A percentile compares a stretch with the other conserved stretches of the same genome.
Conservation (phyloP, 1,139 yeast genomes). For the Lodderomyces theae region DNA sequence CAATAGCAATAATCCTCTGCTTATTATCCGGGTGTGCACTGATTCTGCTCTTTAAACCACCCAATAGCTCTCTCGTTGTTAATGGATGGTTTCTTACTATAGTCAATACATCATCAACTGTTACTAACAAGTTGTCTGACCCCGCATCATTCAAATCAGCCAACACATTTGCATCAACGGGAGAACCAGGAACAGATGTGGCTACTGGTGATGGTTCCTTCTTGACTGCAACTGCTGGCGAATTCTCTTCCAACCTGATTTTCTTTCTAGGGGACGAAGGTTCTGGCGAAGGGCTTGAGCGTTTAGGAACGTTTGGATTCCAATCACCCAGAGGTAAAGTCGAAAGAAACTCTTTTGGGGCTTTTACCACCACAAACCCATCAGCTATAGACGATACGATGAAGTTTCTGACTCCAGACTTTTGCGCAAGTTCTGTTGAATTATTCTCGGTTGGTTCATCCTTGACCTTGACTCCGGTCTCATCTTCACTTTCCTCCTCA, state of each 20-base stretch:
- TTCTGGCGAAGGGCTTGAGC: constrained; percentile 30
- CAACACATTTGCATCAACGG: constrained; percentile 2
- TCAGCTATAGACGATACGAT: constrained; percentile 45
- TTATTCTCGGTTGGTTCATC: constrained; percentile 37
- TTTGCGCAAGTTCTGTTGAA: neutral
- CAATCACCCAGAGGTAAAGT: constrained; percentile 80
- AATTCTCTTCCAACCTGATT: constrained; percentile 25
- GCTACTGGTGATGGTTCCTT: constrained; percentile 18
- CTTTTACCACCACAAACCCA: constrained; percentile 67
- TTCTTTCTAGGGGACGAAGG: constrained; percentile 38
- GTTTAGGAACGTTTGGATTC: constrained; percentile 65
- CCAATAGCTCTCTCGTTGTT: constrained; percentile 64
- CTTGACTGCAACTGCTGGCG: neutral
- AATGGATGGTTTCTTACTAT: constrained; percentile 63
- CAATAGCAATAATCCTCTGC: constrained; percentile 61
- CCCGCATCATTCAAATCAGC: constrained; percentile 37
- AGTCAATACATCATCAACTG: constrained; percentile 68
- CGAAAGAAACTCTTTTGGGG: constrained; percentile 57
- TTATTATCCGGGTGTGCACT: constrained; percentile 69
- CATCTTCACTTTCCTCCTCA: constrained; percentile 45
- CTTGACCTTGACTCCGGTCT: constrained; percentile 35
- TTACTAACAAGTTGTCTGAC: constrained; percentile 47
- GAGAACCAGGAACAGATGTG: constrained; percentile 3
- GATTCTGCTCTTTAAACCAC: constrained; percentile 60
- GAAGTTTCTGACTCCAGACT: neutral